A percentile compares a stretch with the other conserved stretches of the same genome.
phyloP scores from a whole-genome alignment of 1,284 basidiomycete genomes.

The Austropuccinia psidii region DNA sequence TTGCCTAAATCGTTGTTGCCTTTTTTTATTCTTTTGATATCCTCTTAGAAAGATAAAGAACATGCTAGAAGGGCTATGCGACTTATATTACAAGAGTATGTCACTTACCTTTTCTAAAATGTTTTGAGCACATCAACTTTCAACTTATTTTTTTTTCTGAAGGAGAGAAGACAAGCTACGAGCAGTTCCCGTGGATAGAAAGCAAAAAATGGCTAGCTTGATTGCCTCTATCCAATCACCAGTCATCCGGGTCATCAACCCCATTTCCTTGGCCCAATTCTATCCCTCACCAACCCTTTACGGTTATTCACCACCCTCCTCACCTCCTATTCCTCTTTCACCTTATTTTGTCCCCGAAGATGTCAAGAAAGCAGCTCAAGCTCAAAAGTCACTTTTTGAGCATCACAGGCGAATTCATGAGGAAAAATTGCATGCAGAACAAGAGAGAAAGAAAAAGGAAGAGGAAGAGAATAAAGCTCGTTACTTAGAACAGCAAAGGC shows the following conservation, averaged over 20 bases:
- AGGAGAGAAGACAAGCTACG: conserved; percentile 6
- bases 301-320: not conserved
- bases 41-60: not conserved
- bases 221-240: not conserved
- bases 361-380: conserved; percentile 19
- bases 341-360: conserved; percentile 16
- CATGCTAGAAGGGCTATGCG: not conserved
- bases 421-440: too few species aligned
- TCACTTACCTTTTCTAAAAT: not conserved
- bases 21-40: too few species aligned
- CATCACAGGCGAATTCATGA: too few species aligned
- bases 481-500: too few species aligned
- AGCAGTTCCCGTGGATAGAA: not conserved
- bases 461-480: too few species aligned
- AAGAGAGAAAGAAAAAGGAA: too few species aligned
- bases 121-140: not conserved
- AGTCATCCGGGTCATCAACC: not conserved
- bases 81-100: not conserved
- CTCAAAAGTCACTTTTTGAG: not conserved
- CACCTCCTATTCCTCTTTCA: conserved; percentile 7
- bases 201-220: not conserved
- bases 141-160: not conserved
- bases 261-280: conserved; percentile 11
- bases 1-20: too few species aligned
- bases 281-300: conserved; percentile 15